phyloP scores from a whole-genome alignment of 73 alveolate genomes.

The Paramecium caudatum region DNA sequence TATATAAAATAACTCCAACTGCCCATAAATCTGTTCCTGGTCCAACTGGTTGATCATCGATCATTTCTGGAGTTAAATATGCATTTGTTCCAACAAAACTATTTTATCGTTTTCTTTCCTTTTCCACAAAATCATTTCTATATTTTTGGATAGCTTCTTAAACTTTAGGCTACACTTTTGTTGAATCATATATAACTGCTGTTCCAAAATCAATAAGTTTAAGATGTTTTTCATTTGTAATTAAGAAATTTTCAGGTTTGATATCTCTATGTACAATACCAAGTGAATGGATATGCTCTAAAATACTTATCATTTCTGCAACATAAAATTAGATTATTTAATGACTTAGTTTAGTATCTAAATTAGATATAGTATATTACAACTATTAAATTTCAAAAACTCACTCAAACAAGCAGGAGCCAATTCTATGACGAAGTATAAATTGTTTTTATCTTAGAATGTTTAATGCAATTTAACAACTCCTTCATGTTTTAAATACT shows the following conservation, averaged over 20 bases:
- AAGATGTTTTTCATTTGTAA: slow-evolving; percentile 84
- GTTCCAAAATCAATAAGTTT: slow-evolving; percentile 94
- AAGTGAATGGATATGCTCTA: slow-evolving; percentile 61
- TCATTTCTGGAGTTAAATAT: slow-evolving; percentile 87
- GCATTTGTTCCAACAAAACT: slow-evolving; percentile 86
- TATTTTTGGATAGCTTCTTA: background rate
- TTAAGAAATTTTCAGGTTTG: slow-evolving; percentile 93
- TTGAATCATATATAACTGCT: slow-evolving; percentile 1
- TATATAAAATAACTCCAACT: slow-evolving; percentile 79
- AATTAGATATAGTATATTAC: background rate
- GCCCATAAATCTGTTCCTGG: slow-evolving; percentile 88
- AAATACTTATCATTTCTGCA: slow-evolving; percentile 74
- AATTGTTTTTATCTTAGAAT: slow-evolving; percentile 56
- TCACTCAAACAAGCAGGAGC: slow-evolving; percentile 59
- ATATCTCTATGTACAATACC: slow-evolving; percentile 87
- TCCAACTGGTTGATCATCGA: slow-evolving; percentile 75
- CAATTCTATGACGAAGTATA: slow-evolving; percentile 68
- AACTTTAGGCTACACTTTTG: background rate
- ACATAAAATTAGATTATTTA: slow-evolving; percentile 70
- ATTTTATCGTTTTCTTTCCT: slow-evolving; percentile 5
- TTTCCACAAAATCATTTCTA: slow-evolving; percentile 41
- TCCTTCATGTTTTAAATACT: slow-evolving; percentile 71
- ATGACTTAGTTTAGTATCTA: slow-evolving; percentile 50
- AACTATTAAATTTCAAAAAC: slow-evolving; percentile 21
- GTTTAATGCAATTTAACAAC: slow-evolving; percentile 40